phyloP scores from a whole-genome alignment of 2,329 filamentous ascomycete species.

The Alternaria dauci region DNA sequence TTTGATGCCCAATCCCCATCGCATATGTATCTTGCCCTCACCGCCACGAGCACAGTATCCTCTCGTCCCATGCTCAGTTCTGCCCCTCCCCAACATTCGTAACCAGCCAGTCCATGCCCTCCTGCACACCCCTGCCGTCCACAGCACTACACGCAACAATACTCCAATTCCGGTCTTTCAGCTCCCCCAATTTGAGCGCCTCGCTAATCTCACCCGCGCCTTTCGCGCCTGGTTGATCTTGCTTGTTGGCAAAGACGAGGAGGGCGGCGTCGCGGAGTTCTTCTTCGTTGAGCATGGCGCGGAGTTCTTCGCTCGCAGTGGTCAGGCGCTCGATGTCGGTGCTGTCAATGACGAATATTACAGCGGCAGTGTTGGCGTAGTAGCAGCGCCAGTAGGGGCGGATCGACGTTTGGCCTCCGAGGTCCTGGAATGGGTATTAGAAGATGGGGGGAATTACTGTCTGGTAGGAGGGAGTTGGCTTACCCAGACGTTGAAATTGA shows the following conservation, averaged over 20 bases:
- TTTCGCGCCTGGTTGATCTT: slow-evolving; percentile 96
- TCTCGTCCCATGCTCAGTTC: slow-evolving; percentile 4
- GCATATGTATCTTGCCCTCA: background rate
- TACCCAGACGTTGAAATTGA: slow-evolving; percentile 99
- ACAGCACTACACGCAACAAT: slow-evolving; percentile 98
- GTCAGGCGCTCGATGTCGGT: slow-evolving; percentile 96
- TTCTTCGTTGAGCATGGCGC: slow-evolving; percentile 96
- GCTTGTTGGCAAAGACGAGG: slow-evolving; percentile 98
- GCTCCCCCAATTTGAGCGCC: slow-evolving; percentile 84
- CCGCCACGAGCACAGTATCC: background rate
- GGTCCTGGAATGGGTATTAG: slow-evolving; percentile 65
- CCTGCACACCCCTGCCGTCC: slow-evolving; percentile 90
- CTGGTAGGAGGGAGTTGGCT: slow-evolving; percentile 37
- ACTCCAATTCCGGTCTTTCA: slow-evolving; percentile 98
- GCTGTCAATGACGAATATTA: slow-evolving; percentile 98
- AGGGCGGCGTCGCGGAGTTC: slow-evolving; percentile 92
- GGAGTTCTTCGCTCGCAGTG: slow-evolving; percentile 90
- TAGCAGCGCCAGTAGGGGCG: slow-evolving; percentile 99
- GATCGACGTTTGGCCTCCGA: slow-evolving; percentile 98
- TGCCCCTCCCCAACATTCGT: slow-evolving; percentile 58
- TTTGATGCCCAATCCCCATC: slow-evolving; percentile 8
- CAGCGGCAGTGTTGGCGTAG: slow-evolving; percentile 97
- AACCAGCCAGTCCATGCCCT: slow-evolving; percentile 99
- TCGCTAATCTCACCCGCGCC: slow-evolving; percentile 97
- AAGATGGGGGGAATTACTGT: background rate